Evolutionary conservation across 1,284 basidiomycete genomes (phyloP).

Genomic region (Coniophora puteana): DNA sequence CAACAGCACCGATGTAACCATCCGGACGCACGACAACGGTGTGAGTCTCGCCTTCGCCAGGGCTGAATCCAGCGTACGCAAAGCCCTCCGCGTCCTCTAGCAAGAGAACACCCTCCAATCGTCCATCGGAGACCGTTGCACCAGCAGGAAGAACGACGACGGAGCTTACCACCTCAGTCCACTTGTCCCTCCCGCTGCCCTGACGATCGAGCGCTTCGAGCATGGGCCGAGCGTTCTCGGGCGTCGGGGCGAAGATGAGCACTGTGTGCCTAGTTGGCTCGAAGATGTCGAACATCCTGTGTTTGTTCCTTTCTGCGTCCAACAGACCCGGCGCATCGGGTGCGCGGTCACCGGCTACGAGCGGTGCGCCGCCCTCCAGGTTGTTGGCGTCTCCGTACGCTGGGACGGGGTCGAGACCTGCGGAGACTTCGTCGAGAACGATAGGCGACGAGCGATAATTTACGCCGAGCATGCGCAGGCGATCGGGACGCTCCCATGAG

Average conservation of each 20-base stretch:
- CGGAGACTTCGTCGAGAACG: conserved; percentile 18
- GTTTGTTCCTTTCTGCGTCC: too few relatives aligned
- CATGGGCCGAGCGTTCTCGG: not conserved
- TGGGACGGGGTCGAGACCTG: not conserved
- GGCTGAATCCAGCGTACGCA: too few relatives aligned
- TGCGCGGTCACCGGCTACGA: conserved; percentile 15
- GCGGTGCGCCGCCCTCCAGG: not conserved
- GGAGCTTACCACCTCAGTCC: not conserved
- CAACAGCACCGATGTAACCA: too few relatives aligned
- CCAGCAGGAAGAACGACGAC: not conserved
- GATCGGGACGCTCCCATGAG: conserved; percentile 3
- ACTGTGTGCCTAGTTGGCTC: too few relatives aligned
- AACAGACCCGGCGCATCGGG: conserved; percentile 16
- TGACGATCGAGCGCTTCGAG: not conserved
- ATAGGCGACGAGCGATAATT: conserved; percentile 24
- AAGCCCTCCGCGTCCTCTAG: too few relatives aligned
- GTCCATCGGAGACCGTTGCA: too few relatives aligned
- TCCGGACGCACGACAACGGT: too few relatives aligned
- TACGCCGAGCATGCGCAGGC: conserved; percentile 18
- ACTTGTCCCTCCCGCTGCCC: too few relatives aligned
- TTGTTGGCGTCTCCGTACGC: conserved; percentile 3
- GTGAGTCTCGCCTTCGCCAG: too few relatives aligned
- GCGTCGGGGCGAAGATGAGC: conserved; percentile 7
- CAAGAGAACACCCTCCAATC: too few relatives aligned
- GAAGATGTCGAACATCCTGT: too few relatives aligned